Base-by-base conservation (phyloP, 2,329 filamentous ascomycete genomes). In the Fusarium tupiense region DNA sequence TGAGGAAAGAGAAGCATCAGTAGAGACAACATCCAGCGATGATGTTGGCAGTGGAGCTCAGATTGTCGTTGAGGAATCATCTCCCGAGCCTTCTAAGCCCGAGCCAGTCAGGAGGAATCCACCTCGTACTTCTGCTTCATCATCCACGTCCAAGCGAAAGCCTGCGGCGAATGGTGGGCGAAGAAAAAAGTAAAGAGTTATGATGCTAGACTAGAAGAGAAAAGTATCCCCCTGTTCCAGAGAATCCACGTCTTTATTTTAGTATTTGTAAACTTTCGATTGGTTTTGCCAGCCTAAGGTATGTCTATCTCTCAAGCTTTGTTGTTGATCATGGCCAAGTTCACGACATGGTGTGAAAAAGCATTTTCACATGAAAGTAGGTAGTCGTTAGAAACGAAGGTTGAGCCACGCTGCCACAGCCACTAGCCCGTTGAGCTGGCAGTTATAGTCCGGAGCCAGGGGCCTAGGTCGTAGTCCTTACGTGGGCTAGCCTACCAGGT, bases 91-190 rank as follows among this genome's bases (percentile, higher is more conserved):
- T 75, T 52, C 41, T 31, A 71, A 74, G 64, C 64, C 78, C 19
- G 68, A 71, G 54, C 61, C 77, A 46, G 58, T 67, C 24, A 83
- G 82, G 76, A 87, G 85, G 81, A 85, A 84, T 11, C 66, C 75
- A 72, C 79, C 82, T 68, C 81, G 76, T 33, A 64, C 47, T 56
- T 71, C 67, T 43, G 53, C 66, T 29, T 71, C 68, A 37, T 64
- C 83, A 67, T 82, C 84, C 46, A 80, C 84, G 24, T 72, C 78
- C n/a, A 86, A 86, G 77, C 81, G 83, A 72, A 86, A 85, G 47
- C 78, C 79, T 35, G 77, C 74, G 29, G 76, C 76, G 31, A 68
- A 41, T 20, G 77, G 76, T 61, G 80, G 78, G 72, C 77, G 83
- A 74, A 82, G 81, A 77, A 85, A 80, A 74, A 82, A 80, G 76